Conservation (phyloP, 306 rosid species). For the Boehmeria nivea region DNA sequence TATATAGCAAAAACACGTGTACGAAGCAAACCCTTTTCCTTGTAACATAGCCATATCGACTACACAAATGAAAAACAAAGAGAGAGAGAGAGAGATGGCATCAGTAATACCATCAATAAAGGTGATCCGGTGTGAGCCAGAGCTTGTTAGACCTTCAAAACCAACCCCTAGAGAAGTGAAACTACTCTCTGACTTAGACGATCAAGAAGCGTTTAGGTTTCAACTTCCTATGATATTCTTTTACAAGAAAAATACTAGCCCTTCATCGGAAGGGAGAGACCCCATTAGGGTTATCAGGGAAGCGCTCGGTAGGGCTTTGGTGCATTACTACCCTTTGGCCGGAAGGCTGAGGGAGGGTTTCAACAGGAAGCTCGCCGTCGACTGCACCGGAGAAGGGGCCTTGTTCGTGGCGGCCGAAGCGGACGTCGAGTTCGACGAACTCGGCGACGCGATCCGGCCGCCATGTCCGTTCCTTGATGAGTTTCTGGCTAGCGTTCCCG, state of each 20-base stretch:
- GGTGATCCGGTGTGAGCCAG: constrained; percentile 11
- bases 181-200: constrained; percentile 30
- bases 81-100: not conserved
- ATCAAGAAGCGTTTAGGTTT: constrained; percentile 15
- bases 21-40: no score
- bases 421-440: no score
- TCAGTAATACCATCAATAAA: not conserved
- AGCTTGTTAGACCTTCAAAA: constrained; percentile 10
- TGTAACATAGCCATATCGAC: no score
- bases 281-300: constrained; percentile 12
- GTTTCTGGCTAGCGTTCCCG: constrained; percentile 13
- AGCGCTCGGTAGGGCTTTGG: no score
- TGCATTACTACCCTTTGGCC: no score
- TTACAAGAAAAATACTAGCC: not conserved
- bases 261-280: not conserved
- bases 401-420: no score
- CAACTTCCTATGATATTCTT: not conserved
- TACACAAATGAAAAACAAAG: not conserved
- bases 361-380: no score
- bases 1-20: no score
- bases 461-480: no score
- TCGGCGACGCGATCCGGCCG: no score
- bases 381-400: no score
- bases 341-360: no score
- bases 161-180: constrained; percentile 27